Conservation (phyloP, 1,284 basidiomycete species). For the Phellopilus nigrolimitatus region DNA sequence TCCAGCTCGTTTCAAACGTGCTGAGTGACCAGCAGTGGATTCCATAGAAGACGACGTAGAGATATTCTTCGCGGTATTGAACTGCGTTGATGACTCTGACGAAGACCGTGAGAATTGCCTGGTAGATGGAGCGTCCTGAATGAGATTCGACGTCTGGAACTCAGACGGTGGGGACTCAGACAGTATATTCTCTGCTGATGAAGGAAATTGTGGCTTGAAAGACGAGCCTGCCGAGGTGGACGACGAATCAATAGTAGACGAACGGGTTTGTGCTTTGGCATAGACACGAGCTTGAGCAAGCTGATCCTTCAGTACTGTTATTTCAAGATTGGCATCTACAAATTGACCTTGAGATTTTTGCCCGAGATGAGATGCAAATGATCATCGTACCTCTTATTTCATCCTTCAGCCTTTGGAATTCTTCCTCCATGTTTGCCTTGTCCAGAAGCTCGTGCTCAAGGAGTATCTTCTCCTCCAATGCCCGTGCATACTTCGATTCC, state of each 20-base stretch:
- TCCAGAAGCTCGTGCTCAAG: conserved; percentile 95
- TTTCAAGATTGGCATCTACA: conserved; percentile 80
- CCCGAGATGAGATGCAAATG: conserved; percentile 5
- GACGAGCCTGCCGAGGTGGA: conserved; percentile 28
- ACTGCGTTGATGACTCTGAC: conserved; percentile 34
- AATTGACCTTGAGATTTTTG: conserved; percentile 24
- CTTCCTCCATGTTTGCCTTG: conserved; percentile 88
- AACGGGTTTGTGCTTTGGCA: conserved; percentile 27
- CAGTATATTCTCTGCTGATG: conserved; percentile 30
- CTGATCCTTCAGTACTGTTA: conserved; percentile 78
- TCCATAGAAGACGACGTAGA: conserved; percentile 35
- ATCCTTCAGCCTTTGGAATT: conserved; percentile 88
- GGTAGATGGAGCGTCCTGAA: conserved; percentile 18
- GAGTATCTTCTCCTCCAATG: conserved; percentile 94
- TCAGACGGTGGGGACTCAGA: conserved; percentile 57
- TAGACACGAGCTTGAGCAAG: conserved; percentile 37
- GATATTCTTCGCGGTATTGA: conserved; percentile 25
- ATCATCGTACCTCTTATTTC: conserved; percentile 77
- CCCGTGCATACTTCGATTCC: conserved; percentile 86
- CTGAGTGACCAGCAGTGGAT: conserved; percentile 34
- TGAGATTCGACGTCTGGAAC: conserved; percentile 57
- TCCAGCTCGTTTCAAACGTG: conserved; percentile 46
- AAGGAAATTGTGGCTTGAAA: conserved; percentile 25
- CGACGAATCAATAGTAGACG: conserved; percentile 24
- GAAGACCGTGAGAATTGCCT: conserved; percentile 25